These are phyloP conservation scores for Hygrocybe punicea DNA, from an alignment of 768 basidiomycete species.

Conservation along the genomic window DNA sequence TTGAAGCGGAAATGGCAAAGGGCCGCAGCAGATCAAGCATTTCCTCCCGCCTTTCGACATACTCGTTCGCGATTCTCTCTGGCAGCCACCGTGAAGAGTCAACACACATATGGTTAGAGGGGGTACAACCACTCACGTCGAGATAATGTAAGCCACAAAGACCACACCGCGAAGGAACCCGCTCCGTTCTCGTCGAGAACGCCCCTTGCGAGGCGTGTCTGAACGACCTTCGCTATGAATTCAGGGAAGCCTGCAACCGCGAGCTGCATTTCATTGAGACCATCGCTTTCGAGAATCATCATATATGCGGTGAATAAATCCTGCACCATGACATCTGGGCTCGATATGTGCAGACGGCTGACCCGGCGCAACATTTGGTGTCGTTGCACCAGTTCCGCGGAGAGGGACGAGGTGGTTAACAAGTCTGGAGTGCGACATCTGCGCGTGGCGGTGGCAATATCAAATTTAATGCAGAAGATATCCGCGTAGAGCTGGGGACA, in stretches of 20 bases:
- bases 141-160: slow-evolving; percentile 40
- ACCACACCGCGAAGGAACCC: slow-evolving; percentile 36
- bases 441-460: slow-evolving; percentile 30
- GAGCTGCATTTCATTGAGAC: slow-evolving; percentile 47
- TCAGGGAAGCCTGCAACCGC: slow-evolving; percentile 37
- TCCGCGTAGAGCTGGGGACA: slow-evolving; percentile 56
- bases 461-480: slow-evolving; percentile 52
- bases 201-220: slow-evolving; percentile 9
- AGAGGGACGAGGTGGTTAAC: slow-evolving; percentile 30
- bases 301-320: slow-evolving; percentile 59
- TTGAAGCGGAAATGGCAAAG: slow-evolving; percentile 24
- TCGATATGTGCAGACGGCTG: slow-evolving; percentile 34
- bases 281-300: slow-evolving; percentile 59
- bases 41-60: slow-evolving; percentile 38
- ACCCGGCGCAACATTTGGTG: slow-evolving; percentile 49
- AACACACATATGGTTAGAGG: not conserved
- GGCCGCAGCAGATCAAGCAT: slow-evolving; percentile 44
- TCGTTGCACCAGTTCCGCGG: slow-evolving; percentile 46
- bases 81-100: not conserved
- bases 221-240: slow-evolving; percentile 36
- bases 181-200: slow-evolving; percentile 19
- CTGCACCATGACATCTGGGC: slow-evolving; percentile 25
- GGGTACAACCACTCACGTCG: slow-evolving; percentile 30
- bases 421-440: slow-evolving; percentile 2
- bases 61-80: slow-evolving; percentile 41